Evolutionary conservation across 2,329 filamentous ascomycete genomes (phyloP).

Genomic region (Aschersonia sp.): DNA sequence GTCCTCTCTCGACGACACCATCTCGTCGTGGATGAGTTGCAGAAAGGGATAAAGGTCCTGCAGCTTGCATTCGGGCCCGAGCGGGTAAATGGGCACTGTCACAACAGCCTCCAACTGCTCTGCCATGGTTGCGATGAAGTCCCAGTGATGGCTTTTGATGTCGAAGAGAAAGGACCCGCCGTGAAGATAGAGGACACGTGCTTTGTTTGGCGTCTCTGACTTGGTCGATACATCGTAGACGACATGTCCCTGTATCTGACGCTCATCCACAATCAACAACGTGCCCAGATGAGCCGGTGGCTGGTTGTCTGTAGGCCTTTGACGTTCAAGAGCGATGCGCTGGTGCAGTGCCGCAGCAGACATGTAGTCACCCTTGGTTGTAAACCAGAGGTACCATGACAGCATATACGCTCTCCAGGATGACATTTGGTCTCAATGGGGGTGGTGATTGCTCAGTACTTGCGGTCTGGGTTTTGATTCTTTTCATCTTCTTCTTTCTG

Average conservation of each 20-base stretch:
- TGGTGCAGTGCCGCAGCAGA: constrained; percentile 10
- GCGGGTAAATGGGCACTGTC: constrained; percentile 17
- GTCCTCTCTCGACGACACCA: constrained; percentile 12
- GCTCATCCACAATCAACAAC: constrained; percentile 12
- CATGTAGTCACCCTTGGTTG: constrained; percentile 11
- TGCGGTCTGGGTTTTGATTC: no score
- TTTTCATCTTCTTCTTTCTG: background rate
- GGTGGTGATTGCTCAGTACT: background rate
- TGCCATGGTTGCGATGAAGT: constrained; percentile 11
- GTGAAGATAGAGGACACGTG: constrained; percentile 16
- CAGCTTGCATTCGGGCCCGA: constrained; percentile 16
- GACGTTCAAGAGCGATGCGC: constrained; percentile 11
- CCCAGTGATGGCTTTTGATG: constrained; percentile 14
- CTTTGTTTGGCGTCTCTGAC: constrained; percentile 12
- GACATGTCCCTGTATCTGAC: constrained; percentile 5
- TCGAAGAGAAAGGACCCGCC: constrained; percentile 17
- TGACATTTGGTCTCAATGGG: constrained; percentile 8
- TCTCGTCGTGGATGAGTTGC: constrained; percentile 16
- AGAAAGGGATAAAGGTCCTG: constrained; percentile 16
- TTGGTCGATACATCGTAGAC: constrained; percentile 17
- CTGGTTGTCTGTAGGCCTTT: constrained; percentile 5
- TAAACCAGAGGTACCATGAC: constrained; percentile 14
- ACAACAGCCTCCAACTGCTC: constrained; percentile 15
- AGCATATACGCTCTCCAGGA: constrained; percentile 13
- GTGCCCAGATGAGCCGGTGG: constrained; percentile 12